A percentile compares a stretch with the other conserved stretches of the same genome.
Evolutionary conservation across 2,329 filamentous ascomycete species (phyloP).

Genomic region (Trichophyton simii): DNA sequence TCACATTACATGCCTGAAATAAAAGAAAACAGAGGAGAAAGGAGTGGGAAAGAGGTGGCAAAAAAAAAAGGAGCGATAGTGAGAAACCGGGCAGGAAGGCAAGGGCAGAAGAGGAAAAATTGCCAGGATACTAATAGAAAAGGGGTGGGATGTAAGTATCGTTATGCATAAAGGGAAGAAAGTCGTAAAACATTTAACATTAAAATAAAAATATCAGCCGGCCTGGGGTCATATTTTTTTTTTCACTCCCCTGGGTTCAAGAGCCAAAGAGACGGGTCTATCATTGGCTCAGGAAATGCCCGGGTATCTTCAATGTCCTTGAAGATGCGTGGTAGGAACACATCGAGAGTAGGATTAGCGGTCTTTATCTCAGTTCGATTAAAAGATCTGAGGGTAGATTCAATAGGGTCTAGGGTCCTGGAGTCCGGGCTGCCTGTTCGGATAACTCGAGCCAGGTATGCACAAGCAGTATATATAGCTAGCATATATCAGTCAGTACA

Average conservation of each 20-base stretch:
- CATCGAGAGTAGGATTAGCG: slow-evolving; percentile 1
- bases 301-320: slow-evolving; percentile 2
- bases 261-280: slow-evolving; percentile 3
- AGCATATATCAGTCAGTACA: background rate
- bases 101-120: background rate
- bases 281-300: background rate
- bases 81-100: background rate
- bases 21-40: background rate
- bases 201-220: background rate
- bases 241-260: background rate
- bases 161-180: background rate
- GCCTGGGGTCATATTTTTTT: background rate
- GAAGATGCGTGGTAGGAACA: slow-evolving; percentile 3
- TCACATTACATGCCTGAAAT: background rate
- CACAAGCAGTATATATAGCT: slow-evolving; percentile 4
- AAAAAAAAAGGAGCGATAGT: background rate
- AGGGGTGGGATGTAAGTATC: background rate
- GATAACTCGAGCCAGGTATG: slow-evolving; percentile 2
- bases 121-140: background rate
- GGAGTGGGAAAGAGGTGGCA: background rate
- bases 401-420: background rate
- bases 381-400: background rate
- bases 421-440: slow-evolving; percentile 2
- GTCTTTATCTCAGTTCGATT: slow-evolving; percentile 3
- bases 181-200: background rate